Conservation (phyloP, 345 rosid genomes). For the Citrus sp. region DNA sequence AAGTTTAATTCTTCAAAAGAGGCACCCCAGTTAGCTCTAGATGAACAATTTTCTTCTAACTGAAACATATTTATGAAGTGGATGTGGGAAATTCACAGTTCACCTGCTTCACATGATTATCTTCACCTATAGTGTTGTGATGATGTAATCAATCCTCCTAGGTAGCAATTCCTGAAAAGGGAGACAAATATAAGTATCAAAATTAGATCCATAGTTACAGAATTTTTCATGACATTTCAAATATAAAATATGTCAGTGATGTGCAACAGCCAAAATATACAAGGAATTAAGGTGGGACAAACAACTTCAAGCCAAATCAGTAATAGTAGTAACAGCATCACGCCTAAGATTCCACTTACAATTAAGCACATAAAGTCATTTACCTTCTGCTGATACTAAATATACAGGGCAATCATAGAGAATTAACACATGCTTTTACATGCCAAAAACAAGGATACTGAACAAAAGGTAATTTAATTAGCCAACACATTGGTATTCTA, state of each 20-base stretch:
- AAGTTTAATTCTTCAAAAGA: conserved; percentile 46
- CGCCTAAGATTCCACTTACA: background rate
- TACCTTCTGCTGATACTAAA: background rate
- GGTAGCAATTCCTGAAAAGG: conserved; percentile 59
- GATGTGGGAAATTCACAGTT: conserved; percentile 42
- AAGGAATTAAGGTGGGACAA: background rate
- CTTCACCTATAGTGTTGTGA: conserved; percentile 40
- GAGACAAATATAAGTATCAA: conserved; percentile 11
- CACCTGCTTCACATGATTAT: conserved; percentile 47
- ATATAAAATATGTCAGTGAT: background rate
- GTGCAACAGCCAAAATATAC: background rate
- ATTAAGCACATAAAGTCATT: background rate
- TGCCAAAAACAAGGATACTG: background rate
- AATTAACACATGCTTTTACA: background rate
- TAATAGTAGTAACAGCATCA: no score
- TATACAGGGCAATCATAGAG: background rate
- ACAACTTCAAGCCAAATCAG: background rate
- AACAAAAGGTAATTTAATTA: background rate
- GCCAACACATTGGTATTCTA: background rate
- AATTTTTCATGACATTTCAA: background rate
- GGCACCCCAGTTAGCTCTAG: conserved; percentile 65
- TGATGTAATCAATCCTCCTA: conserved; percentile 39
- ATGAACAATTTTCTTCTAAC: conserved; percentile 43
- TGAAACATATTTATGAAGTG: conserved; percentile 33
- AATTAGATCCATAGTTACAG: background rate